Base-by-base conservation (phyloP, 352 stramenopile species). In the Plasmopara muralis region DNA sequence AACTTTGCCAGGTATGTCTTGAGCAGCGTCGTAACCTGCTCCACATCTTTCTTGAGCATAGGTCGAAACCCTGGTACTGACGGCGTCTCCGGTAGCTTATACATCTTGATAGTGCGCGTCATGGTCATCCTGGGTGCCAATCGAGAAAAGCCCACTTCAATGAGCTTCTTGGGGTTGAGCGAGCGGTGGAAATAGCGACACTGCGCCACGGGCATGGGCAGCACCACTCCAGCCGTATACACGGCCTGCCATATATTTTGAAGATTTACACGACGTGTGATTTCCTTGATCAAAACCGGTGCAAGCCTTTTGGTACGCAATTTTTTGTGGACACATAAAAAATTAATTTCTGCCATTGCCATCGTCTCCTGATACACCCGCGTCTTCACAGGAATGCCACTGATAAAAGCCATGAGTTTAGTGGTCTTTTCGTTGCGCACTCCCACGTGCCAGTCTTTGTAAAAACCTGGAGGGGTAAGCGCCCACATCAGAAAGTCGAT, bases 241-340 rank as follows among this genome's bases (percentile, higher is more conserved):
- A 99, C 95, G 5, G 97, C 97, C 72, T 99, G 95, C 83, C 84
- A 96, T 16, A 95, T 74, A 60, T 95, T 55, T 18, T 64, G 86
- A 31, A 97, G 62, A 72, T 99, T 99, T 8, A 99, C 97, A 13
- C 95, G 74, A 10, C 97, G 83, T 18, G 97, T 99, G 48, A 99
- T 96, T 70, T 99, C 97, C 77, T 99, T 99, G 69, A 99, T 99
- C 0, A 99, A 77, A 40, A 99, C 96, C 0, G 97, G 97, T 18
- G 97, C 97, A 4, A 99, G 64, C 16, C 97, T 85, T 76, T 98
- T 97, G 20, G 77, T 73, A 12, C 93, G 83, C 15, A 99, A 72
- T 64, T 98, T 99, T 79, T 99, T 99, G 83, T 99, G 96, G 15
- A 99, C 94, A 70, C 97, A 99, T 12, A 99, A 77, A 72, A 99